Evolutionary conservation across 169 alveolate genomes (phyloP).

Genomic region (Theileria equi): DNA sequence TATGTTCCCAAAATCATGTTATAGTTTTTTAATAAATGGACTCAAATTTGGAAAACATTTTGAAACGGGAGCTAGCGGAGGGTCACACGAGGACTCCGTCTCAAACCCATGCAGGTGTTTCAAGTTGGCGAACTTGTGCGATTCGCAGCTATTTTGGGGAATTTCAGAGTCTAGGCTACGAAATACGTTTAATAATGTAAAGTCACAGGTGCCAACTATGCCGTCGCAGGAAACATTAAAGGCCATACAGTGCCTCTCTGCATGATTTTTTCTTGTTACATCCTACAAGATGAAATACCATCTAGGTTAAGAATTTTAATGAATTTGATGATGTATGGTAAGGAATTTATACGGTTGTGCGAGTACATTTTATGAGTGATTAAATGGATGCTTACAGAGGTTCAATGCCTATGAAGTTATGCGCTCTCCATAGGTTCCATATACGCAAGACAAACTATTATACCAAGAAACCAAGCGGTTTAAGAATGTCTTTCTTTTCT

Average conservation of each 20-base stretch:
- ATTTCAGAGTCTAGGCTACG: slow-evolving; percentile 62
- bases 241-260: background rate
- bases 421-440: no score
- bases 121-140: slow-evolving; percentile 27
- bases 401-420: no score
- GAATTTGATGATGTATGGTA: no score
- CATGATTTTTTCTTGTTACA: no score
- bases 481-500: no score
- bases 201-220: slow-evolving; percentile 30
- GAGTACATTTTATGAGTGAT: no score
- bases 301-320: no score
- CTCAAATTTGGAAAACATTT: slow-evolving; percentile 65
- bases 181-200: slow-evolving; percentile 21
- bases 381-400: no score
- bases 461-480: no score
- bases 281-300: no score
- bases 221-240: slow-evolving; percentile 36
- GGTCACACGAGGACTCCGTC: slow-evolving; percentile 65
- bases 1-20: slow-evolving; percentile 45
- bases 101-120: slow-evolving; percentile 57
- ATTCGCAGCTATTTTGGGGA: slow-evolving; percentile 64
- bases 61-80: slow-evolving; percentile 60
- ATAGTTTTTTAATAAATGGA: slow-evolving; percentile 36
- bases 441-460: no score
- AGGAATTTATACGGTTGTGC: no score